Evolutionary conservation across 495 filamentous ascomycete species (phyloP).

Genomic region (Schizothecium vesticola): DNA sequence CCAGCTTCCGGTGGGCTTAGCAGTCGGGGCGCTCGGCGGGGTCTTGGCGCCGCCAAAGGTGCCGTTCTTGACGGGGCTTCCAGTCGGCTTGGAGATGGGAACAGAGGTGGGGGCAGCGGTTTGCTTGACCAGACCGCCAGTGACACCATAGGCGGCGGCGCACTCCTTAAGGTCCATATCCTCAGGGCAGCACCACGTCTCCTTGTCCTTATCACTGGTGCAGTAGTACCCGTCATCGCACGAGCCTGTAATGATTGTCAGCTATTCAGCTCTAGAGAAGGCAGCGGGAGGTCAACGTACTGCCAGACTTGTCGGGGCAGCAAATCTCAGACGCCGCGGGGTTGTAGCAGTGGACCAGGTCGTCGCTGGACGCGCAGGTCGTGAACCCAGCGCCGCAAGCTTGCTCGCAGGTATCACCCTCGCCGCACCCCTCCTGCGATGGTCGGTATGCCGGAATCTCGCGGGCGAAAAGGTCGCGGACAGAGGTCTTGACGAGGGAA

Average conservation of each 20-base stretch:
- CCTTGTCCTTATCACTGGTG: conserved; percentile 30
- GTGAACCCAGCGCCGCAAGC: conserved; percentile 43
- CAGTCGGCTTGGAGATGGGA: conserved; percentile 15
- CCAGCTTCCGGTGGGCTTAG: background rate
- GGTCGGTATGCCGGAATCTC: conserved; percentile 37
- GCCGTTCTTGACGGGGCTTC: conserved; percentile 17
- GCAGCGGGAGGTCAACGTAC: conserved; percentile 24
- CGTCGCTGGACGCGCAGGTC: conserved; percentile 37
- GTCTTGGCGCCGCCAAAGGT: conserved; percentile 18
- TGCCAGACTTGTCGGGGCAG: conserved; percentile 40
- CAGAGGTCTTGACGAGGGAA: conserved; percentile 34
- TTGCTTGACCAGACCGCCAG: conserved; percentile 36
- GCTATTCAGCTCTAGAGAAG: conserved; percentile 4
- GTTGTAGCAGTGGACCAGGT: conserved; percentile 43
- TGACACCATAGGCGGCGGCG: conserved; percentile 35
- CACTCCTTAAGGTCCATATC: conserved; percentile 37
- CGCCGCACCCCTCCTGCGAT: conserved; percentile 33
- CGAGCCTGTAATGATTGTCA: conserved; percentile 27
- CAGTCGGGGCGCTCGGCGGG: conserved; percentile 11
- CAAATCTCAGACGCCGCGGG: conserved; percentile 36
- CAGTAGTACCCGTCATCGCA: conserved; percentile 47
- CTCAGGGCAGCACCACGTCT: conserved; percentile 46
- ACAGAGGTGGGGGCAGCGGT: conserved; percentile 23
- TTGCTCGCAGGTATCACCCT: conserved; percentile 41
- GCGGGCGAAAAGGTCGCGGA: conserved; percentile 37